Percentiles rank a stretch among this genome's conserved stretches.
These are phyloP conservation scores for Gymnopilus dilepis DNA, from an alignment of 768 basidiomycete species.

Conservation along the genomic window DNA sequence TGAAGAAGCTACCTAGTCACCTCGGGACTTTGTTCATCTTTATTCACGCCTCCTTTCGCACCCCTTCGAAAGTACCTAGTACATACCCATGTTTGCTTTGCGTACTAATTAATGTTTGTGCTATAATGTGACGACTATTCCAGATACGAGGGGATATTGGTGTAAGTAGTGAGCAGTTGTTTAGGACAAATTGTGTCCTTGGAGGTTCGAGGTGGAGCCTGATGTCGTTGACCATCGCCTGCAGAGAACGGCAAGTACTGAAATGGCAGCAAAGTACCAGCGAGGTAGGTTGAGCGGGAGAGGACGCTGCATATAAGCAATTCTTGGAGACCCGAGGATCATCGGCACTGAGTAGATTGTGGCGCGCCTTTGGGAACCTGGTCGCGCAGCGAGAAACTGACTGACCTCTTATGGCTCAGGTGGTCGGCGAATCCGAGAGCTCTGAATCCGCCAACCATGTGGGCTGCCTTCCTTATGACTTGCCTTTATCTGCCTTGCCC, in stretches of 20 bases:
- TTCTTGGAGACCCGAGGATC: not conserved
- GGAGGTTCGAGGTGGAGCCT: too few species aligned
- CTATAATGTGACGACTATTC: not conserved
- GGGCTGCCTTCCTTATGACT: not conserved
- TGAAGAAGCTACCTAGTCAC: not conserved
- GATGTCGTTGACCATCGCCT: too few species aligned
- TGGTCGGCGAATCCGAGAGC: not conserved
- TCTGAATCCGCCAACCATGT: not conserved
- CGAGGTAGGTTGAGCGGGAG: too few species aligned
- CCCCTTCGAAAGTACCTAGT: slow-evolving; percentile 4
- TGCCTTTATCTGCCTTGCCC: too few species aligned
- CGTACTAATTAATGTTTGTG: slow-evolving; percentile 7
- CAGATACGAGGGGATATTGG: not conserved
- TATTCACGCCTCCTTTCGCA: not conserved
- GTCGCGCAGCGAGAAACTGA: too few species aligned
- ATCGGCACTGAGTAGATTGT: not conserved
- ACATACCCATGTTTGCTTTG: slow-evolving; percentile 5
- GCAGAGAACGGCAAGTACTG: too few species aligned
- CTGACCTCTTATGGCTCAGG: not conserved
- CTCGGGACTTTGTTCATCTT: not conserved
- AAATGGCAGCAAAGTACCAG: too few species aligned
- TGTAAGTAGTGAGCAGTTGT: not conserved
- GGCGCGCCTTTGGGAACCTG: not conserved
- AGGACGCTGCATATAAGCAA: not conserved
- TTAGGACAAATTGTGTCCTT: too few species aligned